Conservation (phyloP, 2,329 filamentous ascomycete species). For the Thermochaetoides dissita region DNA sequence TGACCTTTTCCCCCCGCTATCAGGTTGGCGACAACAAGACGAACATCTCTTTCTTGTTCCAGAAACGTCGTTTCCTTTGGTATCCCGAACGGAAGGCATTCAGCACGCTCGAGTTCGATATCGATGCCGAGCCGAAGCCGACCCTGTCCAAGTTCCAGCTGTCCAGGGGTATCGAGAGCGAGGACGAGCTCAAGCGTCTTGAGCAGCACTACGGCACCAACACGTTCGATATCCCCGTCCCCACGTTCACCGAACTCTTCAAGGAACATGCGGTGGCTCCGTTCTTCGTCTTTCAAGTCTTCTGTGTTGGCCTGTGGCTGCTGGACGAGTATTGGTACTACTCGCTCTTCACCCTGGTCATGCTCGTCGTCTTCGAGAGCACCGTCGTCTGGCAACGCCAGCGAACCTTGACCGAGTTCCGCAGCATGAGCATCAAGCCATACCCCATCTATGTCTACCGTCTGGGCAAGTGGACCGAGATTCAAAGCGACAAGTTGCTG, state of each 20-base stretch:
- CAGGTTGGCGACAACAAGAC: conserved; percentile 53
- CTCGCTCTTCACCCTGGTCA: conserved; percentile 94
- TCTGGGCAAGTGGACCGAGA: conserved; percentile 73
- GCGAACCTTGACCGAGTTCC: conserved; percentile 88
- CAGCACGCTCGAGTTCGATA: conserved; percentile 63
- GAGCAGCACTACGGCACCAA: conserved; percentile 92
- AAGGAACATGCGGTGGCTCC: conserved; percentile 96
- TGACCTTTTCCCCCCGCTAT: neutral
- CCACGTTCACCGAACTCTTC: conserved; percentile 89
- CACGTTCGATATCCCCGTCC: conserved; percentile 94
- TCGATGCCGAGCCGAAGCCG: conserved; percentile 78
- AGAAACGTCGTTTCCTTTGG: conserved; percentile 93
- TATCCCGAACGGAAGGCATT: conserved; percentile 59
- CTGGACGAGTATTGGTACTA: conserved; percentile 99
- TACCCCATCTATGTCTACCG: conserved; percentile 90
- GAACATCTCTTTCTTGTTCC: conserved; percentile 82
- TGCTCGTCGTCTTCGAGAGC: conserved; percentile 95
- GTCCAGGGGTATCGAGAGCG: conserved; percentile 58
- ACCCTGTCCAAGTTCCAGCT: conserved; percentile 64
- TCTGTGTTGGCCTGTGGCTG: conserved; percentile 97
- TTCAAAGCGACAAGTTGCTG: conserved; percentile 79
- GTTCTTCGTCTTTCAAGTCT: conserved; percentile 98
- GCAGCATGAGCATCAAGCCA: conserved; percentile 98
- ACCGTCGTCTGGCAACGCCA: conserved; percentile 99
- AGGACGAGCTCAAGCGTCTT: conserved; percentile 63